These are phyloP conservation scores for Wickerhamomyces silvicola DNA, from an alignment of 805 yeast genomes.

Conservation along the genomic window DNA sequence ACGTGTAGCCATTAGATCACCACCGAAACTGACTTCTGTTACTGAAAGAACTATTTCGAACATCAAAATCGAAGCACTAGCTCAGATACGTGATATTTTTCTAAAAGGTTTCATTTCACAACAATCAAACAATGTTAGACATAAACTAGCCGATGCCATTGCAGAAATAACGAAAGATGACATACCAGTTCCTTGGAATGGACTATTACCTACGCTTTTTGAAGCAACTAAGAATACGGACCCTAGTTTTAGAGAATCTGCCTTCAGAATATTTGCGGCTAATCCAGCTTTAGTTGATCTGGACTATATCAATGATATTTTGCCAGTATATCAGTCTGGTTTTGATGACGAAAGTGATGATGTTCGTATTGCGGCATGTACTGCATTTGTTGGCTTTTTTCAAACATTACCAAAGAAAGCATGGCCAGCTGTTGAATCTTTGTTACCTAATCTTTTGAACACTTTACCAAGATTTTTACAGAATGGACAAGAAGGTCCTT, in stretches of 20 bases:
- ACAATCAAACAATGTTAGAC: constrained; percentile 74
- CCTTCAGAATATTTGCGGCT: constrained; percentile 81
- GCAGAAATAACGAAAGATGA: constrained; percentile 83
- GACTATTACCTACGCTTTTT: constrained; percentile 66
- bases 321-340: constrained; percentile 73
- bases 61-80: constrained; percentile 49
- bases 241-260: constrained; percentile 75
- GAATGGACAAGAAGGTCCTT: constrained; percentile 71
- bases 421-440: constrained; percentile 72
- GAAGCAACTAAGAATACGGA: constrained; percentile 53
- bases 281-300: constrained; percentile 72
- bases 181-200: constrained; percentile 62
- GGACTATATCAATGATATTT: constrained; percentile 44
- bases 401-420: constrained; percentile 68
- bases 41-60: constrained; percentile 76
- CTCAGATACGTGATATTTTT: constrained; percentile 57
- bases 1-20: constrained; percentile 75
- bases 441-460: constrained; percentile 78
- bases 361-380: constrained; percentile 86
- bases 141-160: constrained; percentile 88
- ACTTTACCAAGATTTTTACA: constrained; percentile 80
- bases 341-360: constrained; percentile 75
- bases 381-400: constrained; percentile 89
- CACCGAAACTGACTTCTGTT: constrained; percentile 56
- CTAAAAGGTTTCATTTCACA: constrained; percentile 67